Conservation (phyloP, 2,329 filamentous ascomycete genomes). For the Lizonia empirigonia region DNA sequence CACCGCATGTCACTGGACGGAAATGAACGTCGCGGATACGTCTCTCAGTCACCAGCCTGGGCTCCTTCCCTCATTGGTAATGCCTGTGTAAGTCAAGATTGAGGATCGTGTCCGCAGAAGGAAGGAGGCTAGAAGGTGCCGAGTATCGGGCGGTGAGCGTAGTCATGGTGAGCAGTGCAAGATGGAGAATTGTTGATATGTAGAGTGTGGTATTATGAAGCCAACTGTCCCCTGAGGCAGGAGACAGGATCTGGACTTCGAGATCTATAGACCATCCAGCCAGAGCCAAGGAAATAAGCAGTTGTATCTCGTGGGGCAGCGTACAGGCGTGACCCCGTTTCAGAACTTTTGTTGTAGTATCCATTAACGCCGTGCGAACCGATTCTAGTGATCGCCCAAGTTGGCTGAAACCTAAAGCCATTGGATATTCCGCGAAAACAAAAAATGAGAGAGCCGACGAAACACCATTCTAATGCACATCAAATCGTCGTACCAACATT, state of each 20-base stretch:
- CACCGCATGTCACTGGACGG: slow-evolving; percentile 3
- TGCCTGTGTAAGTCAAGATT: slow-evolving; percentile 12
- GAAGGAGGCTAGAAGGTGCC: slow-evolving; percentile 8
- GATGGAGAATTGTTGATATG: slow-evolving; percentile 3
- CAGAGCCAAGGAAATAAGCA: slow-evolving; percentile 6
- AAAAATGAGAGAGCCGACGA: slow-evolving; percentile 20
- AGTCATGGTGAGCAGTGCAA: not conserved
- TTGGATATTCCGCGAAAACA: slow-evolving; percentile 32
- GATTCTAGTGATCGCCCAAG: slow-evolving; percentile 27
- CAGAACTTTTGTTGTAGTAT: slow-evolving; percentile 33
- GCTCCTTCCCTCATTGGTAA: slow-evolving; percentile 16
- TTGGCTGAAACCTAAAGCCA: slow-evolving; percentile 14
- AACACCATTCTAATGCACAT: slow-evolving; percentile 46
- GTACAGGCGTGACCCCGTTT: slow-evolving; percentile 18
- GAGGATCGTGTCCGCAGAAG: slow-evolving; percentile 10
- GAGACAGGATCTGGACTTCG: not conserved
- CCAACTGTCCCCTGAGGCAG: slow-evolving; percentile 2
- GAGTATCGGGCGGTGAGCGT: not conserved
- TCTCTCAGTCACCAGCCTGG: slow-evolving; percentile 1
- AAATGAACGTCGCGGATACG: slow-evolving; percentile 11
- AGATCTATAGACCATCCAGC: slow-evolving; percentile 20
- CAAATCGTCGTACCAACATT: slow-evolving; percentile 39
- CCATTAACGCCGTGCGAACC: slow-evolving; percentile 30
- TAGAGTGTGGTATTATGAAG: slow-evolving; percentile 27
- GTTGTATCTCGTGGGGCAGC: slow-evolving; percentile 13